phyloP scores from a whole-genome alignment of 768 basidiomycete genomes.

The Boletus rubroflammeus region DNA sequence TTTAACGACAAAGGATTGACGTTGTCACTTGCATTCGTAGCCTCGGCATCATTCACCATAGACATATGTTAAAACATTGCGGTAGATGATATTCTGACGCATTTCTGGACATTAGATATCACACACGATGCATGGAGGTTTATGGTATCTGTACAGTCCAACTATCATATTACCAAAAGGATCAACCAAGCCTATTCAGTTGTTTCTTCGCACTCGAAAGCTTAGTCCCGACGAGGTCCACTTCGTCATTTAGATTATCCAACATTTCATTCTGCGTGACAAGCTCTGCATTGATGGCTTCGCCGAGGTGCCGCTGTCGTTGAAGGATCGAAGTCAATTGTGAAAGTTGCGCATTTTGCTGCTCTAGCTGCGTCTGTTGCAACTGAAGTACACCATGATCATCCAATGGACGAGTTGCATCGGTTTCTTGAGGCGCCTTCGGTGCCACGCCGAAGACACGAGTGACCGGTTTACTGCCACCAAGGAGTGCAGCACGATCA shows the following conservation, averaged over 20 bases:
- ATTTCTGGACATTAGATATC: conserved; percentile 10
- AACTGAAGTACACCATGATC: conserved; percentile 74
- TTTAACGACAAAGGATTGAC: conserved; percentile 37
- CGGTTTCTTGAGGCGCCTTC: conserved; percentile 69
- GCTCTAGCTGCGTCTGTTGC: conserved; percentile 75
- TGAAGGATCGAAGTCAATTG: conserved; percentile 77
- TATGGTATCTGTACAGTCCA: conserved; percentile 24
- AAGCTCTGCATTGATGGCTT: conserved; percentile 83
- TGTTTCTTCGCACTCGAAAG: conserved; percentile 77
- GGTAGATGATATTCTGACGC: conserved; percentile 17
- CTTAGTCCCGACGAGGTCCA: conserved; percentile 76
- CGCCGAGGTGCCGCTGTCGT: conserved; percentile 81
- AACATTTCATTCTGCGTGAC: conserved; percentile 80
- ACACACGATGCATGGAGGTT: background rate
- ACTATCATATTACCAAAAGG: background rate
- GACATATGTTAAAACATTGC: conserved; percentile 25
- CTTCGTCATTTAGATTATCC: conserved; percentile 71
- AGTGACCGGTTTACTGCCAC: conserved; percentile 48
- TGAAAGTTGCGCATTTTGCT: conserved; percentile 81
- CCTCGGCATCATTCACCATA: conserved; percentile 25
- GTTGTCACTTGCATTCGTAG: background rate
- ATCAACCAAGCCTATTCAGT: conserved; percentile 69
- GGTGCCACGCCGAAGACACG: conserved; percentile 75
- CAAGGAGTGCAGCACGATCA: conserved; percentile 66
- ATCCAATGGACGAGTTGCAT: conserved; percentile 83